Base-by-base conservation (phyloP, 768 basidiomycete genomes). In the Tulasnella sp. region DNA sequence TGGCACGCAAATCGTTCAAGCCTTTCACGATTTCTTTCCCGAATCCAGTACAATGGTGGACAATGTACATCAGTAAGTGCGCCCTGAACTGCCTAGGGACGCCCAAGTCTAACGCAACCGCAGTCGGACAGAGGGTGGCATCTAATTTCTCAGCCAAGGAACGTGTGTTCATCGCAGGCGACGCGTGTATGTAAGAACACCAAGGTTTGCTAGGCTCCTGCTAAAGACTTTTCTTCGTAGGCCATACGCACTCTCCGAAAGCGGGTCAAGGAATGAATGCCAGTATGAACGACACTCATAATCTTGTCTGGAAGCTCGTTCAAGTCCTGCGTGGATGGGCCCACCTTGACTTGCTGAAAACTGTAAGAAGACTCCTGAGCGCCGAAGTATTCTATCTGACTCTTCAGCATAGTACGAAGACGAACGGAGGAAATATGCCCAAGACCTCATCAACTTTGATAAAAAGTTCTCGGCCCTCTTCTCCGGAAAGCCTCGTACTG, bases 91-190 rank as follows among this genome's bases (percentile, higher is more conserved):
- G 17, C 22, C 29, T 70, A 4, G 8, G 19, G 49, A 37, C 25
- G 29, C 78, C 79, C 34, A 36, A 72, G 25, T 9, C 71, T 52
- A 38, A 31, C 71, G 2, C 19, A 17, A 22, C 34, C 34, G 39
- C 45, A 91, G 91, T 93, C 76, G 91, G 91, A 1, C 92, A 93
- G 80, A 88, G 91, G 15, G 89, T 93, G 1, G 91, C 91, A 7
- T 87, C 90, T 6, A 84, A 83, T 14, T 93, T 86, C 81, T 88
- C 88, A 31, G 82, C 86, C 2, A 81, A 87, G n/a, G 86, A 91
- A 2, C 87, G 92, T 0, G 86, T 92, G 1, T 93, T 93, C 81
- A 92, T 93, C 75, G 89, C 88, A 0, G 92, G 92, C 0, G 92
- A 92, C 81, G 91, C 91, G 0, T 91, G 90, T 80, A 49, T 8